phyloP scores from a whole-genome alignment of 164 flowering plant species.

The Vitis riparia region DNA sequence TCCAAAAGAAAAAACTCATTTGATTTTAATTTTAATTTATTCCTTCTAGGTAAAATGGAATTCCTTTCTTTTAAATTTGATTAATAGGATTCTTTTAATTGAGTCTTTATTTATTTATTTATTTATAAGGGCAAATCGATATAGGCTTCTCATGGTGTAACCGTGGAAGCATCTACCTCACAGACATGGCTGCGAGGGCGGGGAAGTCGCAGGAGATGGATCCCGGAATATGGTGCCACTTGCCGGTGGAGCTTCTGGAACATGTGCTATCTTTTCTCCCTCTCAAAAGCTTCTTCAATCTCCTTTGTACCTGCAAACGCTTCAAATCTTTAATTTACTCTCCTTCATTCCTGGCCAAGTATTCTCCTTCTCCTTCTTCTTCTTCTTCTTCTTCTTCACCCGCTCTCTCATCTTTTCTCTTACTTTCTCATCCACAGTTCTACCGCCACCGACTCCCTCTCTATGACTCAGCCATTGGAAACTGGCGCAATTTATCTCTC shows the following conservation, averaged over 20 bases:
- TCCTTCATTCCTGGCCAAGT: constrained; percentile 52
- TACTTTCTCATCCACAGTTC: constrained; percentile 70
- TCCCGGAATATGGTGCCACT: constrained; percentile 56
- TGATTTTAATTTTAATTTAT: no score
- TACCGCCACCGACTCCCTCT: constrained; percentile 29
- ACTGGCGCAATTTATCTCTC: constrained; percentile 48
- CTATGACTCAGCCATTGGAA: constrained; percentile 36
- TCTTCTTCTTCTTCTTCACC: constrained; percentile 27
- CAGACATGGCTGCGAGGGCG: background rate
- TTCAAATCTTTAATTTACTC: constrained; percentile 60
- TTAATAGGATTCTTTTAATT: no score
- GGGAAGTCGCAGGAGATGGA: constrained; percentile 40
- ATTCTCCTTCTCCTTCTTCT: constrained; percentile 5
- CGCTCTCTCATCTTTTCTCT: constrained; percentile 43
- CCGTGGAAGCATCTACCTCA: no score
- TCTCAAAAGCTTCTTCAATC: constrained; percentile 37
- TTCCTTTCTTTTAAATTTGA: no score
- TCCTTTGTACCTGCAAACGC: constrained; percentile 65
- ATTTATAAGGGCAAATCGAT: no score
- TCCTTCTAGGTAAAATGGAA: no score
- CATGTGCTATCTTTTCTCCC: constrained; percentile 61
- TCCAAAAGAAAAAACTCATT: no score
- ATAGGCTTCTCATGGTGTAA: no score
- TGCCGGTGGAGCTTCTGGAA: constrained; percentile 65
- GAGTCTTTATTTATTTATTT: no score